Base-by-base conservation (phyloP, 331 rosid species). In the Arachis monticola region DNA sequence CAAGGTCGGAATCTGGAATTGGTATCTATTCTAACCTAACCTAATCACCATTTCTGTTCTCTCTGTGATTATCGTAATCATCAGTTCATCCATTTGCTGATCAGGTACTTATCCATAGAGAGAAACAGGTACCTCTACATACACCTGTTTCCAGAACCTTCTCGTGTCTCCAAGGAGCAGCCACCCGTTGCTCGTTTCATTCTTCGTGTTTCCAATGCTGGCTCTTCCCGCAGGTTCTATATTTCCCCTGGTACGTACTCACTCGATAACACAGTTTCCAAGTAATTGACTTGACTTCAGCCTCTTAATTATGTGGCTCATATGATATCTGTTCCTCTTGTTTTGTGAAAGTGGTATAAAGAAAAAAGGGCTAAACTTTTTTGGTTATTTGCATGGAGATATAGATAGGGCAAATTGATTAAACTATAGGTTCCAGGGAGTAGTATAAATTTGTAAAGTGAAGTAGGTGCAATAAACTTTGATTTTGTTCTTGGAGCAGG, bases 1-100 rank as follows among this genome's bases (percentile, higher is more conserved):
- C 82, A 91, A 85, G 82, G 75, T 93, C 87, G 98, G 98, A 79
- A 81, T 91, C 60, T 93, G 98, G 98, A 91, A 89, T 78, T 93
- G 98, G 98, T 46, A 14, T 0, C 44, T 10, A 40, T 38, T 13
- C 41, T 38, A 38, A 38, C 41, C 41, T 38, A 38, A 38, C 4
- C 41, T 48, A 48, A 48, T 12, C 11, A 9, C 5, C 53, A 48
- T 6, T 3, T 48, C 53, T 10, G 12, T 11, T 48, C 50, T 46
- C 50, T 50, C 13, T 12, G 48, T 7, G 2, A 22, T 22, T 3
- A 38, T 38, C 5, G 41, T 38, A 38, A 38, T n/a, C 6, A 6
- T 45, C 48, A 6, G 41, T 38, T 45, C 48, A 45, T 13, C 3
- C 51, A 5, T 10, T 45, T 45, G 48, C 1, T 6, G 8, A 12